These are phyloP conservation scores for Gynostemma pentaphyllum DNA, from an alignment of 306 rosid species.

Conservation along the genomic window DNA sequence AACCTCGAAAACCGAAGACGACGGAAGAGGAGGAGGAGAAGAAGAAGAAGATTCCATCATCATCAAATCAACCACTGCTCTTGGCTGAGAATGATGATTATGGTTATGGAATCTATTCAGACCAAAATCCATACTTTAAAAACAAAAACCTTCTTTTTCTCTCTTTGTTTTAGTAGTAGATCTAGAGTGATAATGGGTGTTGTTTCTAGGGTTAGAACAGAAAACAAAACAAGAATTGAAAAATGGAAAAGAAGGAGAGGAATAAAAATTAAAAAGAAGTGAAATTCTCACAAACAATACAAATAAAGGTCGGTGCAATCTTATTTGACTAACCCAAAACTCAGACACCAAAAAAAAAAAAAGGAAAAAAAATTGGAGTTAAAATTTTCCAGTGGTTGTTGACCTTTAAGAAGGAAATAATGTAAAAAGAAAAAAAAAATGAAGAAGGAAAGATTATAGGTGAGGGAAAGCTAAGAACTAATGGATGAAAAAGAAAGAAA, in stretches of 20 bases:
- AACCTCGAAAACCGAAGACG: neutral
- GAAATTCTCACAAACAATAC: neutral
- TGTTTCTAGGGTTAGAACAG: neutral
- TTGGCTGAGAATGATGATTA: neutral
- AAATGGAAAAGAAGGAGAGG: slow-evolving; percentile 11
- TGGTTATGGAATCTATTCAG: neutral
- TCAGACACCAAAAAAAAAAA: neutral
- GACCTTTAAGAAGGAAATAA: no score
- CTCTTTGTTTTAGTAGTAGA: neutral
- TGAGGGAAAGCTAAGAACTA: neutral
- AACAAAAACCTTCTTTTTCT: neutral
- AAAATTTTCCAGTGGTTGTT: neutral
- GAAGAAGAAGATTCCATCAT: neutral
- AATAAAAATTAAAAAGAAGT: slow-evolving; percentile 14
- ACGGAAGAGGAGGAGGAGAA: no score
- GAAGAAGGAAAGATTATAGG: neutral
- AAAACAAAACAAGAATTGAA: neutral
- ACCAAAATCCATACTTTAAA: slow-evolving; percentile 5
- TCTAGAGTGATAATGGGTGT: neutral
- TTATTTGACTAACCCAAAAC: neutral
- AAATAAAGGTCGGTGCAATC: neutral
- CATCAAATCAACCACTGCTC: neutral
- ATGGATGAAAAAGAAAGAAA: no score
- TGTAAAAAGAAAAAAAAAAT: neutral
- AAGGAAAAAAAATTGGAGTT: neutral